Percentiles rank a stretch among this genome's conserved stretches.
Evolutionary conservation across 306 rosid genomes (phyloP).

Genomic region (Rosa persica): DNA sequence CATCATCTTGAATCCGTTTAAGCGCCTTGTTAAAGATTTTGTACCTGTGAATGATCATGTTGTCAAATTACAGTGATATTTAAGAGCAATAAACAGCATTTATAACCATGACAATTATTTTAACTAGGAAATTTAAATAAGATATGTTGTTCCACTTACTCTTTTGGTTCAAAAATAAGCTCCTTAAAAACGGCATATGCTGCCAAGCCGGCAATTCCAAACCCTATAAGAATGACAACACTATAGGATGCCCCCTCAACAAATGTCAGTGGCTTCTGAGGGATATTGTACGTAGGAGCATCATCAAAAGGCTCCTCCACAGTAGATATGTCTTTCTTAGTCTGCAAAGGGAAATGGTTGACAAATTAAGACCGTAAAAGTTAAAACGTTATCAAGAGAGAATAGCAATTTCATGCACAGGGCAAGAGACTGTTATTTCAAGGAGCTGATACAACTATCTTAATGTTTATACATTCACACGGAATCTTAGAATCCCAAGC

Average conservation of each 20-base stretch:
- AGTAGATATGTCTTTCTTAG: constrained; percentile 72
- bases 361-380: constrained; percentile 16
- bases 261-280: constrained; percentile 86
- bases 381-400: background rate
- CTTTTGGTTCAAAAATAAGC: constrained; percentile 92
- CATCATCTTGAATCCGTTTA: constrained; percentile 82
- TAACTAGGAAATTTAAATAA: background rate
- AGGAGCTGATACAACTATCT: background rate
- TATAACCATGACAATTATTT: constrained; percentile 2
- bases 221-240: constrained; percentile 76
- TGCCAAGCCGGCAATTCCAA: constrained; percentile 81
- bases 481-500: background rate
- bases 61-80: constrained; percentile 12
- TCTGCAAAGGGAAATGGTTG: constrained; percentile 42
- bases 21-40: constrained; percentile 79
- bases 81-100: constrained; percentile 11
- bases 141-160: constrained; percentile 46
- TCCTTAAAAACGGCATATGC: constrained; percentile 94
- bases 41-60: constrained; percentile 49
- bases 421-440: background rate
- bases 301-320: constrained; percentile 81
- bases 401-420: background rate
- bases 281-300: constrained; percentile 88
- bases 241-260: constrained; percentile 85
- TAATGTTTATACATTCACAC: background rate